These are phyloP conservation scores for Fusarium ambrosium DNA, from an alignment of 2,329 filamentous ascomycete species.

Conservation along the genomic window DNA sequence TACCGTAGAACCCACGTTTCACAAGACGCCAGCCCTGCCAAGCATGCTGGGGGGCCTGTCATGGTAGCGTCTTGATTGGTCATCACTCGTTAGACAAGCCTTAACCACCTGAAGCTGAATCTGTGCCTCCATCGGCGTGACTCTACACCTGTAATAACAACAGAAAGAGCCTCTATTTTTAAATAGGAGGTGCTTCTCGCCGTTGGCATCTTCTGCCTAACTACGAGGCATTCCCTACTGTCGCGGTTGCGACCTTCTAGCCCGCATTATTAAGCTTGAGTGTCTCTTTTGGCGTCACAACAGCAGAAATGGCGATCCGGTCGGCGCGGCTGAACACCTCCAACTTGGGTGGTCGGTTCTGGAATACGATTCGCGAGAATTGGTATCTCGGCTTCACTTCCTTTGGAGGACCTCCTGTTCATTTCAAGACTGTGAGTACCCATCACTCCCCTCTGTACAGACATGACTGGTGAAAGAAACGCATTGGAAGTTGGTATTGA, in stretches of 20 bases:
- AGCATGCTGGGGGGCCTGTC: not conserved
- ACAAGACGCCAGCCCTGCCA: not conserved
- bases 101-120: not conserved
- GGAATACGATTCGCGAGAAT: constrained; percentile 41
- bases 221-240: not conserved
- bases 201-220: not conserved
- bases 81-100: not conserved
- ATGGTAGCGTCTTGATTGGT: not conserved
- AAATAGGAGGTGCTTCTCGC: not conserved
- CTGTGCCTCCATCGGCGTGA: not conserved
- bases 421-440: constrained; percentile 25
- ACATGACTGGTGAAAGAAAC: not conserved
- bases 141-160: not conserved
- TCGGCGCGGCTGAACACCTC: not conserved
- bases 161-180: not conserved
- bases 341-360: not conserved
- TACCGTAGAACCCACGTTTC: not conserved
- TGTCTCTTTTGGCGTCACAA: not conserved
- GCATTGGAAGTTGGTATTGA: not conserved
- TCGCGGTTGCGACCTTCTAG: not conserved
- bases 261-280: not conserved
- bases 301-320: not conserved
- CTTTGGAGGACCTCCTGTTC: constrained; percentile 29
- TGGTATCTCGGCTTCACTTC: constrained; percentile 60
- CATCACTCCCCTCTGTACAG: not conserved